Conservation (phyloP, 192 early-diverging fungal species). For the Bifiguratus adelaidae region DNA sequence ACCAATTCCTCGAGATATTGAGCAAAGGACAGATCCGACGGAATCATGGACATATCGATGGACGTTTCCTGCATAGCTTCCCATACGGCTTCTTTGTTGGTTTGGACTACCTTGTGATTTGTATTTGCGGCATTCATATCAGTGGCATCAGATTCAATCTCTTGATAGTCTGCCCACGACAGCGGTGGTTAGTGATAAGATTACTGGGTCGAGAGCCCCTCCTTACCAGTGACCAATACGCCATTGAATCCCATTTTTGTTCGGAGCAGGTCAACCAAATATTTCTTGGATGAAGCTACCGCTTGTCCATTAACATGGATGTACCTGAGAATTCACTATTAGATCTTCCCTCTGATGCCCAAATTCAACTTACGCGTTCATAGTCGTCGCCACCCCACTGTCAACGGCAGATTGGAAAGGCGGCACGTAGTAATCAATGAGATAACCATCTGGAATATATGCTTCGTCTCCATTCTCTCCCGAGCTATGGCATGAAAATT, state of each 20-base stretch:
- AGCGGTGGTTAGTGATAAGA: conserved; percentile 36
- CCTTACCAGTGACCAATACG: conserved; percentile 49
- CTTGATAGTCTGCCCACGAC: conserved; percentile 36
- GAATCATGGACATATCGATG: conserved; percentile 54
- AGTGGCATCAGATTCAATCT: conserved; percentile 27
- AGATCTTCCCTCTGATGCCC: no score
- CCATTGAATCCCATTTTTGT: conserved; percentile 42
- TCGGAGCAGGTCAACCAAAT: conserved; percentile 38
- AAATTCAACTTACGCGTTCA: conserved; percentile 45
- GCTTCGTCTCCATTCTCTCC: conserved; percentile 3
- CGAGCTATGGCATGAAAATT: no score
- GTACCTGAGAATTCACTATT: conserved; percentile 43
- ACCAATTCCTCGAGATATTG: conserved; percentile 25
- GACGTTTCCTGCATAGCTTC: conserved; percentile 33
- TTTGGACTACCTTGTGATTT: conserved; percentile 24
- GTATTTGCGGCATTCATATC: conserved; percentile 37
- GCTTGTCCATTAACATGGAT: conserved; percentile 48
- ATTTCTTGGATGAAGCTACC: conserved; percentile 39
- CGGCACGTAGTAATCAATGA: conserved; percentile 47
- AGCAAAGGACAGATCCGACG: conserved; percentile 39
- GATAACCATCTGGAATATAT: conserved; percentile 28
- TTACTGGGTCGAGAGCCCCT: conserved; percentile 43
- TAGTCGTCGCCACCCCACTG: conserved; percentile 45
- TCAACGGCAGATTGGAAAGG: conserved; percentile 40
- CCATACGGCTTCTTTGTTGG: conserved; percentile 26